Base-by-base conservation (phyloP, 129 eudicot genomes). In the Mikania micrantha region DNA sequence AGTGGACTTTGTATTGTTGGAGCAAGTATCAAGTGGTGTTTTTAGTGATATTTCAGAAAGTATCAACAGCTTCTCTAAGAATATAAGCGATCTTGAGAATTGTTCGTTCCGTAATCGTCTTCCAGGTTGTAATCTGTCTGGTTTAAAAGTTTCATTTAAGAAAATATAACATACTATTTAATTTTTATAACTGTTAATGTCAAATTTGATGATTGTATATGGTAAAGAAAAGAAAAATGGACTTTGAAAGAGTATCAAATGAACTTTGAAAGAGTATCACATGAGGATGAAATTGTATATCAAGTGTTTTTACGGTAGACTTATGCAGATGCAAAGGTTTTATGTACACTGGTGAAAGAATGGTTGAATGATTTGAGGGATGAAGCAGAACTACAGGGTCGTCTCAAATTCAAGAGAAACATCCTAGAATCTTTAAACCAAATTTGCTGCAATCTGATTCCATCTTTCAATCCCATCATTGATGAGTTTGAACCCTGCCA, bases 1-100 rank as follows among this genome's bases (percentile, higher is more conserved):
- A 40, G 88, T 90, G 76, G 90, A 90, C 66, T 85, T 90, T 72
- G 32, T 85, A 54, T 79, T 93, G 54, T 73, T 93, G 74, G 88
- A 84, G 82, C 87, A 82, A 74, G 67, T 65, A 54, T 73, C 84
- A 48, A 77, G 75, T 73, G 85, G 78, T 56, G 74, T 72, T 56
- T 72, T 72, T 67, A 47, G 72, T 72, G 85, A 81, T 71, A 53
- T 81, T 44, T 78, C 89, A 20, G 86, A 74, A 57, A 78, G 49
- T 69, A 84, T 86, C 61, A 79, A 79, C 74, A 83, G 79, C 58
- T 89, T 93, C 64, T 27, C 66, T 24, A 78, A 67, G 79, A 75
- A 81, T 71, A 86, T 93, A 63, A 77, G 83, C 56, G 94, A 88
- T 73, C 95, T 93, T 22, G 90, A 82, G 73, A 89, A 93, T 75